These are phyloP conservation scores for Triangularia verruculosa DNA, from an alignment of 2,329 filamentous ascomycete genomes.

Conservation along the genomic window DNA sequence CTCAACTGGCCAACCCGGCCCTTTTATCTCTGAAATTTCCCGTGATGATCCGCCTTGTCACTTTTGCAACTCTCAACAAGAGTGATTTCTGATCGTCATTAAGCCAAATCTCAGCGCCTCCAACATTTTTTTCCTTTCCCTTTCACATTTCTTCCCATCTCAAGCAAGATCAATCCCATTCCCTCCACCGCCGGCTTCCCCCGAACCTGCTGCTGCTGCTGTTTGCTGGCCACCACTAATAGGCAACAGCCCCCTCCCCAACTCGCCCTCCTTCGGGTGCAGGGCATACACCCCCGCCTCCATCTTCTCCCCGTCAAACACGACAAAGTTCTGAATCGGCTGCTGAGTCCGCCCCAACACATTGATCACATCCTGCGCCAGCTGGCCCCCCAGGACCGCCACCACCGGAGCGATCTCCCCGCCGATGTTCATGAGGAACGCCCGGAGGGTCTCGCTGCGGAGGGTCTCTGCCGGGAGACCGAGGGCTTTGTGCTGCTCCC, in stretches of 20 bases:
- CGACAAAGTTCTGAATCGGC: constrained; percentile 89
- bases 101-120: background rate
- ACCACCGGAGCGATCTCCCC: constrained; percentile 83
- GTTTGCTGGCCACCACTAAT: constrained; percentile 1
- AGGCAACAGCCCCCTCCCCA: constrained; percentile 39
- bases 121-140: background rate
- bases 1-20: background rate
- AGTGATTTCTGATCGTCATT: background rate
- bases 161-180: background rate
- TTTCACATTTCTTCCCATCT: background rate
- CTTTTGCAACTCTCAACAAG: background rate
- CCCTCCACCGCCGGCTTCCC: too few relatives aligned
- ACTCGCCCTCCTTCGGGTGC: constrained; percentile 61
- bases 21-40: background rate
- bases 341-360: constrained; percentile 88
- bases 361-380: constrained; percentile 97
- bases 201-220: background rate
- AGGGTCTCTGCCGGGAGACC: constrained; percentile 66
- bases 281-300: constrained; percentile 78
- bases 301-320: constrained; percentile 84
- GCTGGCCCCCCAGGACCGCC: constrained; percentile 82
- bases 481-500: constrained; percentile 72
- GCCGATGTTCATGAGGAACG: constrained; percentile 82
- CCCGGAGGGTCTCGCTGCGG: constrained; percentile 69
- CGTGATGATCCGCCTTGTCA: background rate